phyloP scores from a whole-genome alignment of 202 grass and related monocot genomes.

The Sporobolus alterniflorus region DNA sequence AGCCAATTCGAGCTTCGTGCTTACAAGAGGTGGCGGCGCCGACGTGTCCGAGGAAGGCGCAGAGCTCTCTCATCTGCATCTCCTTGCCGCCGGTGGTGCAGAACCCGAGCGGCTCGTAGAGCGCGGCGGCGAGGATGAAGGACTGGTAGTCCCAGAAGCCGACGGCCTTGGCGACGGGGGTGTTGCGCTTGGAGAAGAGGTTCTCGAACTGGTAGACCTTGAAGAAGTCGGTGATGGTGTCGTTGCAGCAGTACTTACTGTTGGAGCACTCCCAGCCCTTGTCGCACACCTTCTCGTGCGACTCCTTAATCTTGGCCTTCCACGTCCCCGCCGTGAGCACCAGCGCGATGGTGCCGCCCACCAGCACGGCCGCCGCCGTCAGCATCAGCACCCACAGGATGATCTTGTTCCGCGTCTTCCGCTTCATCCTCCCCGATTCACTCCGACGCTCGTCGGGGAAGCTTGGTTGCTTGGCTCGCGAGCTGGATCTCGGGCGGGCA shows the following conservation, averaged over 20 bases:
- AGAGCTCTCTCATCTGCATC: slow-evolving; percentile 91
- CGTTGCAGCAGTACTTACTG: slow-evolving; percentile 87
- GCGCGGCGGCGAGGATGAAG: slow-evolving; percentile 65
- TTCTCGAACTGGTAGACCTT: slow-evolving; percentile 95
- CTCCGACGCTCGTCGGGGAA: neutral
- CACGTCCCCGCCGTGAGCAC: slow-evolving; percentile 52
- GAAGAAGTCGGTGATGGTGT: slow-evolving; percentile 81
- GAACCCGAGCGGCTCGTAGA: slow-evolving; percentile 71
- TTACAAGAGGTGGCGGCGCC: slow-evolving; percentile 75
- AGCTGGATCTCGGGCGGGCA: slow-evolving; percentile 5
- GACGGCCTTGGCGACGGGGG: slow-evolving; percentile 63
- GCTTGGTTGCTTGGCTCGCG: neutral
- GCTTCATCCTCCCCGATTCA: slow-evolving; percentile 31
- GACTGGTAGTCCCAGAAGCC: slow-evolving; percentile 87
- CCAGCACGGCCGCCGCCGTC: slow-evolving; percentile 41
- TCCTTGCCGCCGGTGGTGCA: slow-evolving; percentile 80
- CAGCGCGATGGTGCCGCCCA: slow-evolving; percentile 45
- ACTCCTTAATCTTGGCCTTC: slow-evolving; percentile 48
- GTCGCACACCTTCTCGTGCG: slow-evolving; percentile 66
- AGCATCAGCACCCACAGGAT: slow-evolving; percentile 29
- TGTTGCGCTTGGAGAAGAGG: slow-evolving; percentile 90
- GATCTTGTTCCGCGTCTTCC: slow-evolving; percentile 46
- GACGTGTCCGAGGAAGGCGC: slow-evolving; percentile 83
- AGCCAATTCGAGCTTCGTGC: neutral
- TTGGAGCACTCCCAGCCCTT: slow-evolving; percentile 79